Percentiles rank a stretch among this genome's conserved stretches.
These are phyloP conservation scores for Graphium sp. DNA, from an alignment of 2,329 filamentous ascomycete genomes.

Conservation along the genomic window DNA sequence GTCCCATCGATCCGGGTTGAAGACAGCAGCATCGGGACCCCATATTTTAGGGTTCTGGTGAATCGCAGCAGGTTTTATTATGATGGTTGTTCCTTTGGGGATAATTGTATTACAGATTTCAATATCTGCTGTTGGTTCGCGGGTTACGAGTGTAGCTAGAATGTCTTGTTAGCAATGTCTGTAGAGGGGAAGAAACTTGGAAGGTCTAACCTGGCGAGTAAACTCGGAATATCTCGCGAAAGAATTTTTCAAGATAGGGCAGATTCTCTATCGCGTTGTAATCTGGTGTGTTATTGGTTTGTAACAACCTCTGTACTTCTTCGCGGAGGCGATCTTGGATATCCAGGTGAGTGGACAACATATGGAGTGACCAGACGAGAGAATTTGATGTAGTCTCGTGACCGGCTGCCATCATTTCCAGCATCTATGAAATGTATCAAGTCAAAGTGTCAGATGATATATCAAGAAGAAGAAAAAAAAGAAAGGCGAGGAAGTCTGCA, in stretches of 20 bases:
- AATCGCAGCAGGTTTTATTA: slow-evolving; percentile 17
- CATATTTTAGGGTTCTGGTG: slow-evolving; percentile 18
- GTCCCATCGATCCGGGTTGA: slow-evolving; percentile 21
- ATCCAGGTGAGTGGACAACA: slow-evolving; percentile 16
- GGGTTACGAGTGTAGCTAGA: slow-evolving; percentile 13
- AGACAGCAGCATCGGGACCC: slow-evolving; percentile 15
- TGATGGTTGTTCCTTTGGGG: slow-evolving; percentile 17
- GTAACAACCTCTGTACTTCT: slow-evolving; percentile 15
- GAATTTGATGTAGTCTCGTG: slow-evolving; percentile 25
- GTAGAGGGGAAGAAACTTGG: background rate
- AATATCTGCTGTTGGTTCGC: slow-evolving; percentile 14
- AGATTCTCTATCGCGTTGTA: slow-evolving; percentile 14
- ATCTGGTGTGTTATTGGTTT: slow-evolving; percentile 3
- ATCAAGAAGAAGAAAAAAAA: slow-evolving; percentile 17
- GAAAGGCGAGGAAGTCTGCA: slow-evolving; percentile 21
- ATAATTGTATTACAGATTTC: slow-evolving; percentile 15
- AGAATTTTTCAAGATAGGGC: slow-evolving; percentile 21
- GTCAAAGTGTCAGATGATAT: background rate
- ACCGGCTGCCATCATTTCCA: slow-evolving; percentile 25
- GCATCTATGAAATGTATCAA: slow-evolving; percentile 15
- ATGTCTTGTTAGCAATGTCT: slow-evolving; percentile 3
- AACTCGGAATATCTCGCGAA: slow-evolving; percentile 23
- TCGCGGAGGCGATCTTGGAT: slow-evolving; percentile 19
- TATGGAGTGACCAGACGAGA: slow-evolving; percentile 22
- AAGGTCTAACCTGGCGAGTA: slow-evolving; percentile 15